A percentile compares a stretch with the other conserved stretches of the same genome.
These are phyloP conservation scores for Kwoniella shivajii DNA, from an alignment of 1,284 basidiomycete genomes.

Conservation along the genomic window DNA sequence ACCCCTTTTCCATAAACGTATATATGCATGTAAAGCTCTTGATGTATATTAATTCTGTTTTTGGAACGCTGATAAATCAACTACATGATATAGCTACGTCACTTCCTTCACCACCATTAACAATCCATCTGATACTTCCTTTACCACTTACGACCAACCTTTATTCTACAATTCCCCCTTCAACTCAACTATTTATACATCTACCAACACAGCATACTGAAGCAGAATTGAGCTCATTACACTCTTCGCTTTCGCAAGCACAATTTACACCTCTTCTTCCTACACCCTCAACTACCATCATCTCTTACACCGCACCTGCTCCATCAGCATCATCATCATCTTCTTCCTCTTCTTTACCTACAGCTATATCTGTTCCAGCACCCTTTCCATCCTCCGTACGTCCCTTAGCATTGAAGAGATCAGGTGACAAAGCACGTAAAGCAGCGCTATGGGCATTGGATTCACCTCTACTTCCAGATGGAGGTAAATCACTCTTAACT, in stretches of 20 bases:
- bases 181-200: constrained; percentile 48
- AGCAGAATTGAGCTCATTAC: constrained; percentile 22
- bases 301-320: constrained; percentile 43
- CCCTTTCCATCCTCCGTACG: constrained; percentile 23
- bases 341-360: constrained; percentile 5
- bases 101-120: constrained; percentile 42
- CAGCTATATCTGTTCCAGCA: too few species aligned
- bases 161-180: constrained; percentile 44
- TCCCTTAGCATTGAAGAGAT: constrained; percentile 45
- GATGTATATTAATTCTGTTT: neutral
- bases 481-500: constrained; percentile 58
- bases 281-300: constrained; percentile 28
- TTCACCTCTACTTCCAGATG: constrained; percentile 49
- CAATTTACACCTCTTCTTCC: constrained; percentile 35
- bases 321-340: constrained; percentile 19
- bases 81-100: constrained; percentile 49
- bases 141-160: constrained; percentile 44
- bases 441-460: constrained; percentile 54
- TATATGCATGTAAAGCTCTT: neutral
- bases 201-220: constrained; percentile 23
- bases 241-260: constrained; percentile 27
- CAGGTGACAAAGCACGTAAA: constrained; percentile 45
- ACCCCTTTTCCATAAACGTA: neutral
- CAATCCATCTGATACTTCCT: constrained; percentile 51
- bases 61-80: too few species aligned